Evolutionary conservation across 2,329 filamentous ascomycete genomes (phyloP).

Genomic region (Plectosphaerella sp.): DNA sequence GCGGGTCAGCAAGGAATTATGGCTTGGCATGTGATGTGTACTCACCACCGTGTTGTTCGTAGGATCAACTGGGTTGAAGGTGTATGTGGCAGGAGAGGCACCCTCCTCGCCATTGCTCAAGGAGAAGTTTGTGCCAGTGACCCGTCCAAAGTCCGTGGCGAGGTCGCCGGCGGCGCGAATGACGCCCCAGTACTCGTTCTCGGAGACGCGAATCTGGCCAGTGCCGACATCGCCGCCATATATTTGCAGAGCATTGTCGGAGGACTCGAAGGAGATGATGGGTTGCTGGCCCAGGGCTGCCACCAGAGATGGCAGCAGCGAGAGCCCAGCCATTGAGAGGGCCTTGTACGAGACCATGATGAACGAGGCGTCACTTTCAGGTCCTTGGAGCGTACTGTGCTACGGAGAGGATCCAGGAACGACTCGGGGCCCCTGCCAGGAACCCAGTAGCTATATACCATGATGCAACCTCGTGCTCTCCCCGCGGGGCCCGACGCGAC

Average conservation of each 20-base stretch:
- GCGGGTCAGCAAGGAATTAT: slow-evolving; percentile 22
- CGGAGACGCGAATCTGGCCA: slow-evolving; percentile 51
- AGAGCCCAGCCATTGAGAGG: slow-evolving; percentile 12
- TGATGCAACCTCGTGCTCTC: neutral
- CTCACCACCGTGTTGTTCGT: slow-evolving; percentile 43
- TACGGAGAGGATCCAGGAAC: neutral
- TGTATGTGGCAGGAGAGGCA: slow-evolving; percentile 32
- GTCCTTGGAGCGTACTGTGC: neutral
- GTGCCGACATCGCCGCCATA: slow-evolving; percentile 28
- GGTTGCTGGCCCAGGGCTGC: slow-evolving; percentile 44
- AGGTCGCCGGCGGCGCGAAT: slow-evolving; percentile 64
- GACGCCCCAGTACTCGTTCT: slow-evolving; percentile 63
- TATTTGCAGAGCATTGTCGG: slow-evolving; percentile 22
- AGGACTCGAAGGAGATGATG: slow-evolving; percentile 34
- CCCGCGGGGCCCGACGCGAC: neutral
- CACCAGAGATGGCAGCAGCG: slow-evolving; percentile 15
- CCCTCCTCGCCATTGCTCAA: slow-evolving; percentile 42
- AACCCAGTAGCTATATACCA: neutral
- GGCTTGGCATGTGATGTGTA: neutral
- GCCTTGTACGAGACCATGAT: slow-evolving; percentile 9
- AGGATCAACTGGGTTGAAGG: slow-evolving; percentile 37
- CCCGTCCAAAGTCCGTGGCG: slow-evolving; percentile 64
- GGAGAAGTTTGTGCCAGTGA: slow-evolving; percentile 61
- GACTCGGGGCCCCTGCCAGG: neutral
- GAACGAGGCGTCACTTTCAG: neutral